phyloP scores from a whole-genome alignment of 1,139 yeast genomes.

The Suhomyces atakaporum region DNA sequence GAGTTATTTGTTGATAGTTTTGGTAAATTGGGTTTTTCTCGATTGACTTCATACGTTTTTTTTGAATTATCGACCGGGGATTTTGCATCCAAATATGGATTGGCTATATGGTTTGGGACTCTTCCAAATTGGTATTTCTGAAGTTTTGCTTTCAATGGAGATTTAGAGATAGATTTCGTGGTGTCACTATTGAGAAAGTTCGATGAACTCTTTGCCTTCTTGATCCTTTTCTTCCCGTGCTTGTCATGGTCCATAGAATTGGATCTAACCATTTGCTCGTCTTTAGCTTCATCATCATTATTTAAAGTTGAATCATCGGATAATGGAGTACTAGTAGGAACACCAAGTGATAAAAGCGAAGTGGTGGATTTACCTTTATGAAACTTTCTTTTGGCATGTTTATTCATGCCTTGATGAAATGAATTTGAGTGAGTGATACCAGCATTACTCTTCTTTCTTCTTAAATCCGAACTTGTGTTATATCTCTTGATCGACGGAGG shows the following conservation, averaged over 20 bases:
- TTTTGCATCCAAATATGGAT: conserved; percentile 27
- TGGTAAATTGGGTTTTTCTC: conserved; percentile 40
- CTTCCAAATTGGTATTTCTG: conserved; percentile 27
- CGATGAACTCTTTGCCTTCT: conserved; percentile 41
- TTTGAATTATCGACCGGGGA: conserved; percentile 1
- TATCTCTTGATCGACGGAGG: conserved; percentile 14
- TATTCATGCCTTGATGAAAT: conserved; percentile 3
- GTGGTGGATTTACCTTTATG: conserved; percentile 33
- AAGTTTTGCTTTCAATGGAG: conserved; percentile 10
- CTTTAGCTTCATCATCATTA: conserved; percentile 15
- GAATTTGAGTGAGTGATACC: conserved; percentile 4
- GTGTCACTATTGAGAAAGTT: conserved; percentile 23
- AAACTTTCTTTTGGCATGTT: conserved; percentile 11
- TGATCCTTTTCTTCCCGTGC: conserved; percentile 16
- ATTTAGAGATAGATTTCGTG: conserved; percentile 6
- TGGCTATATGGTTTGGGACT: conserved; percentile 24
- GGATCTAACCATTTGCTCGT: not conserved
- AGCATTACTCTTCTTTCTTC: too few species aligned
- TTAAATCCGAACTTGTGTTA: conserved; percentile 15
- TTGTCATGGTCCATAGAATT: conserved; percentile 3
- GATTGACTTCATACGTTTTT: conserved; percentile 2
- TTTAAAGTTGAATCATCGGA: conserved; percentile 16
- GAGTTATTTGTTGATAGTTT: conserved; percentile 32
- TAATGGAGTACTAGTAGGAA: conserved; percentile 1
- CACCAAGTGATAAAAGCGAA: conserved; percentile 25